Evolutionary conservation across 1,139 yeast genomes (phyloP).

Genomic region (Geotrichum histeridarum): DNA sequence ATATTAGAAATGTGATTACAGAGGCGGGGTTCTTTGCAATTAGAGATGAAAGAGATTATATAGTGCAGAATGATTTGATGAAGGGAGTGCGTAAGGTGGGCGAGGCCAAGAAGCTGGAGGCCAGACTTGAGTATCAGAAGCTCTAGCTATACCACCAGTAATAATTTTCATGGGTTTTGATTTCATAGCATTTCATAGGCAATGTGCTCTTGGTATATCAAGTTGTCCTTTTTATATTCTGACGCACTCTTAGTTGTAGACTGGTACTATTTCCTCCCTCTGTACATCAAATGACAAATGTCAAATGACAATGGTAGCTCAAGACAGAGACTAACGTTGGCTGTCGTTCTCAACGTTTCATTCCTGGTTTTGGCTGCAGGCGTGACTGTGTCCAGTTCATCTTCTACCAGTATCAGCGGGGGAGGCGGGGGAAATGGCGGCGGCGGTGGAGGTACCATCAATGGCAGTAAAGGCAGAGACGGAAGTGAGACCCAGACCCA

Average conservation of each 20-base stretch:
- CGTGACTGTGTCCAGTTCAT: background rate
- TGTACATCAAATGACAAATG: too few relatives aligned
- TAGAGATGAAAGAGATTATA: constrained; percentile 93
- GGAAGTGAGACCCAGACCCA: background rate
- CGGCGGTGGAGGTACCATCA: background rate
- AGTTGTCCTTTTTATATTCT: background rate
- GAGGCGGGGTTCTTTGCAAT: constrained; percentile 99
- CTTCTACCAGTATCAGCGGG: background rate
- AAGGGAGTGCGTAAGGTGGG: constrained; percentile 97
- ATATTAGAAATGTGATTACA: constrained; percentile 94
- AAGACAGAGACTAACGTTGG: background rate
- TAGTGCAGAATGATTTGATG: constrained; percentile 89
- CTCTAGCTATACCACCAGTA: constrained; percentile 45
- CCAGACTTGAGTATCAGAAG: constrained; percentile 90
- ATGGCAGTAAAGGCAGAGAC: background rate
- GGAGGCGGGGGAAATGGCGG: background rate
- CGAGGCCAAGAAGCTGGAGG: constrained; percentile 95
- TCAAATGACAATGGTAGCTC: too few relatives aligned
- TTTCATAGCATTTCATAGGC: background rate
- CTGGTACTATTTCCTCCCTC: background rate
- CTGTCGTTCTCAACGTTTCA: background rate
- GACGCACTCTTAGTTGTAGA: background rate
- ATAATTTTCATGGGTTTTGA: too few relatives aligned
- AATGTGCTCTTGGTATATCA: background rate
- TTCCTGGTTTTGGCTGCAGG: background rate